Conservation (phyloP, 2,329 filamentous ascomycete species). For the Scleromitrula shiraiana region DNA sequence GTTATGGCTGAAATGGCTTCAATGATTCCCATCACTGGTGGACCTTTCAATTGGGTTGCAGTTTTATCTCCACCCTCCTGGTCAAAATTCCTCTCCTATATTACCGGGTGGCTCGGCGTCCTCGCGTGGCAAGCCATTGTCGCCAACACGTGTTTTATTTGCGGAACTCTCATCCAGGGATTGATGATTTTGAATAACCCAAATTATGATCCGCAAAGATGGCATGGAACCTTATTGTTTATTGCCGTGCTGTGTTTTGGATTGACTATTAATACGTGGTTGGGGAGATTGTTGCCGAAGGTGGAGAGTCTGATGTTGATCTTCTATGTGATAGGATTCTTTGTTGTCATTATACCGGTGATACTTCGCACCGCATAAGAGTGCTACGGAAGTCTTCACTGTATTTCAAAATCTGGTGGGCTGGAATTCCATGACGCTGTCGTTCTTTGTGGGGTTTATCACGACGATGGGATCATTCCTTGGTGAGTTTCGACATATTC, state of each 20-base stretch:
- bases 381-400: constrained; percentile 1
- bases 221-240: neutral
- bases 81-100: constrained; percentile 5
- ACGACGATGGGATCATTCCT: neutral
- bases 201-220: neutral
- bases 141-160: neutral
- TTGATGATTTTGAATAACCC: neutral
- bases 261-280: constrained; percentile 1
- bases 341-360: constrained; percentile 3
- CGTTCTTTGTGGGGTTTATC: neutral
- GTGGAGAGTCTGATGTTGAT: constrained; percentile 1
- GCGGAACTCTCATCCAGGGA: neutral
- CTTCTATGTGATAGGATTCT: constrained; percentile 8
- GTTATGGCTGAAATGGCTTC: constrained; percentile 6
- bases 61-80: constrained; percentile 5
- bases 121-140: neutral
- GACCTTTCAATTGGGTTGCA: constrained; percentile 8
- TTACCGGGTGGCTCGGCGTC: neutral
- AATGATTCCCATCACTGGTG: constrained; percentile 8
- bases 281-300: constrained; percentile 4
- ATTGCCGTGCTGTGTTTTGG: neutral
- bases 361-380: neutral
- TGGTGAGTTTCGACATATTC: neutral
- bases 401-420: constrained; percentile 1
- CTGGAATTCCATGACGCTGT: neutral